Conservation (phyloP, 1,284 basidiomycete genomes). For the Puccinia polysora region DNA sequence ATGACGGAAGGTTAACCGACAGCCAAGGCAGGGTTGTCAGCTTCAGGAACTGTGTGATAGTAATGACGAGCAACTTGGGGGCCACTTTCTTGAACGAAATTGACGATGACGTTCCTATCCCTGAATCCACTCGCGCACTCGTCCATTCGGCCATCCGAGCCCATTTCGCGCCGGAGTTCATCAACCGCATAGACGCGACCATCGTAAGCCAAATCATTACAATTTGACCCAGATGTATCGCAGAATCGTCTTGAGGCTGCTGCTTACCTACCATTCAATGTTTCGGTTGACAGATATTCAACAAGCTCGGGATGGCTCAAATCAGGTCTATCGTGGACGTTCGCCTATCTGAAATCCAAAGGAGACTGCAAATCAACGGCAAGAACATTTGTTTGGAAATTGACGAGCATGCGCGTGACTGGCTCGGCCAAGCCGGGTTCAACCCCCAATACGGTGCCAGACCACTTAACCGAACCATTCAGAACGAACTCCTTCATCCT, state of each 20-base stretch:
- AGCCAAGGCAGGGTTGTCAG: conserved; percentile 53
- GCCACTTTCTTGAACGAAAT: conserved; percentile 56
- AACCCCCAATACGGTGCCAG: conserved; percentile 70
- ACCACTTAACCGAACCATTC: conserved; percentile 85
- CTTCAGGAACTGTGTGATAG: conserved; percentile 50
- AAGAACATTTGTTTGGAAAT: conserved; percentile 74
- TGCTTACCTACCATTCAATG: neutral
- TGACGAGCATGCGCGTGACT: conserved; percentile 72
- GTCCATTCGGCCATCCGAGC: conserved; percentile 57
- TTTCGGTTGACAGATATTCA: conserved; percentile 55
- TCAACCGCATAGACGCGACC: conserved; percentile 55
- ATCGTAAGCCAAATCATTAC: conserved; percentile 44
- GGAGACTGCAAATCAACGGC: conserved; percentile 66
- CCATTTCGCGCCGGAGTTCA: conserved; percentile 60
- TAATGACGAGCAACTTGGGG: conserved; percentile 60
- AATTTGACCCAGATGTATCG: neutral
- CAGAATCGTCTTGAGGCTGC: neutral
- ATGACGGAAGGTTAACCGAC: conserved; percentile 59
- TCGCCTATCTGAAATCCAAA: conserved; percentile 60
- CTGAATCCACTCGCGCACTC: conserved; percentile 51
- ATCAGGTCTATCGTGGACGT: conserved; percentile 59
- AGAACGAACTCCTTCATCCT: conserved; percentile 87
- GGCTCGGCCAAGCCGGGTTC: conserved; percentile 74
- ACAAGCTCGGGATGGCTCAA: conserved; percentile 56
- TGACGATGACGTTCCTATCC: conserved; percentile 19